Evolutionary conservation across 352 stramenopile genomes (phyloP).

Genomic region (Thalassiosira exigua): DNA sequence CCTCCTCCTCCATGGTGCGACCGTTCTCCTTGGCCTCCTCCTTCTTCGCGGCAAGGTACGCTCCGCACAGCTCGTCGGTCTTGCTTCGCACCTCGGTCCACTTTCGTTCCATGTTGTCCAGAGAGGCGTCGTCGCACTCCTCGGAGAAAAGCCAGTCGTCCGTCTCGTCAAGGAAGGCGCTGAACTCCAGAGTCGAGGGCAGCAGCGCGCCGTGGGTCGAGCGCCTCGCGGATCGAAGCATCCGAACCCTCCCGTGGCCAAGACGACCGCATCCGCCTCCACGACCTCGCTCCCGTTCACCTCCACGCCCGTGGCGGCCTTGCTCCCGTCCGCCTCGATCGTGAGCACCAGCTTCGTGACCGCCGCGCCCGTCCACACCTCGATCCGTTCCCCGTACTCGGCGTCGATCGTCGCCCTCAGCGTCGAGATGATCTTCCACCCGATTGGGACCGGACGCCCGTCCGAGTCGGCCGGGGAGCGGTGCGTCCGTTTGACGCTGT

Average conservation of each 20-base stretch:
- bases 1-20: constrained; percentile 61
- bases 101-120: constrained; percentile 48
- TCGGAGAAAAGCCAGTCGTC: constrained; percentile 68
- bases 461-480: constrained; percentile 33
- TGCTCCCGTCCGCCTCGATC: constrained; percentile 40
- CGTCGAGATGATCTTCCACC: constrained; percentile 85
- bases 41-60: constrained; percentile 47
- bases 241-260: constrained; percentile 68
- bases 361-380: constrained; percentile 32
- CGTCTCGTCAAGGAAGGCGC: constrained; percentile 38
- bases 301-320: constrained; percentile 46
- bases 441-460: constrained; percentile 77
- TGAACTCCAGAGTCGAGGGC: constrained; percentile 40
- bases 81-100: constrained; percentile 33
- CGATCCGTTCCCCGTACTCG: constrained; percentile 44
- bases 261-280: constrained; percentile 40
- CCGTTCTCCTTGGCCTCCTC: constrained; percentile 46
- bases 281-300: constrained; percentile 33
- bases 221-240: constrained; percentile 55
- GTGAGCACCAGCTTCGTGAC: constrained; percentile 38
- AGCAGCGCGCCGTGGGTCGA: constrained; percentile 47
- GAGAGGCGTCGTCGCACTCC: constrained; percentile 46
- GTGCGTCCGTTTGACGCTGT: constrained; percentile 61
- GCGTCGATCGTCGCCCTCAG: constrained; percentile 72
- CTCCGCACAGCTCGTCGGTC: constrained; percentile 48